A percentile compares a stretch with the other conserved stretches of the same genome.
Conservation (phyloP, 495 filamentous ascomycete species). For the Penicillium robsamsonii region DNA sequence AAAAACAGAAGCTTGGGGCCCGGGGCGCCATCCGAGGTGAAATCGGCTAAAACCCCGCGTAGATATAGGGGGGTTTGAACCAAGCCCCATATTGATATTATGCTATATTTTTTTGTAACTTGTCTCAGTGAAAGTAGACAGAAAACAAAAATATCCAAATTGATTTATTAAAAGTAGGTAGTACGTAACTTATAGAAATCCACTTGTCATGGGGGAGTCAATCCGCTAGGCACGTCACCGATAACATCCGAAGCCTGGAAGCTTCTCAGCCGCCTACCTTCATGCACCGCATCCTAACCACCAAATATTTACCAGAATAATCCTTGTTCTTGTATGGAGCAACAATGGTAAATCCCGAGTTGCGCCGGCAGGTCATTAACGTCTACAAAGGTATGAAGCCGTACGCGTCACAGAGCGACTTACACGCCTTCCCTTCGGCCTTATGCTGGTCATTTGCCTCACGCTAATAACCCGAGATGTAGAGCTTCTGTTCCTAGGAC, state of each 20-base stretch:
- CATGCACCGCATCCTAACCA: not conserved
- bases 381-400: slow-evolving; percentile 78
- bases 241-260: slow-evolving; percentile 8
- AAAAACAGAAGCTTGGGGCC: slow-evolving; percentile 19
- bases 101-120: not conserved
- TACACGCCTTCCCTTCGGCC: not conserved
- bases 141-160: not conserved
- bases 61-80: not conserved
- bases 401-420: not conserved
- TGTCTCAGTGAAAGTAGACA: not conserved
- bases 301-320: not conserved
- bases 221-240: slow-evolving; percentile 20
- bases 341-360: slow-evolving; percentile 51
- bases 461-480: not conserved
- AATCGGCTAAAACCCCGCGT: slow-evolving; percentile 26
- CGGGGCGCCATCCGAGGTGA: slow-evolving; percentile 7
- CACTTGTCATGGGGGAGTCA: not conserved
- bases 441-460: not conserved
- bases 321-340: slow-evolving; percentile 7
- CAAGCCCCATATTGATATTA: not conserved
- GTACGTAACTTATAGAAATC: not conserved
- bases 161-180: not conserved
- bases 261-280: not conserved
- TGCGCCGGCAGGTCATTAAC: slow-evolving; percentile 77
- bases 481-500: slow-evolving; percentile 84